Evolutionary conservation across 352 stramenopile species (phyloP).

Genomic region (Globisporangium irregulare): DNA sequence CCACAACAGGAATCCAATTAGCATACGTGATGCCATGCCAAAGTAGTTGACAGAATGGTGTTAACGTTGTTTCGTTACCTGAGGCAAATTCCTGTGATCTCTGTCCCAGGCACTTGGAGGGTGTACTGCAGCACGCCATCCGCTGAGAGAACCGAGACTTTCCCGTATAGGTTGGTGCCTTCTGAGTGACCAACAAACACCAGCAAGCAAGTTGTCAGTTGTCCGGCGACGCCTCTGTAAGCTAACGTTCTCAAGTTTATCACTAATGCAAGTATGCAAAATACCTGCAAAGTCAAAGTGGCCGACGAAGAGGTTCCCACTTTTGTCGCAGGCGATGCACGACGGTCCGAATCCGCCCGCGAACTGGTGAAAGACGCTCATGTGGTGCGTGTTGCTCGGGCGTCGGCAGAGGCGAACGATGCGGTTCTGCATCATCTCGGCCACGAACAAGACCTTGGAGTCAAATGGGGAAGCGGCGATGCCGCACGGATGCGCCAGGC

Average conservation of each 20-base stretch:
- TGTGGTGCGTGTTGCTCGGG: slow-evolving; percentile 64
- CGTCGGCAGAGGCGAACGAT: slow-evolving; percentile 65
- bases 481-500: slow-evolving; percentile 80
- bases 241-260: not conserved
- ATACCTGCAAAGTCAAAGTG: slow-evolving; percentile 82
- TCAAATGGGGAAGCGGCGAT: slow-evolving; percentile 36
- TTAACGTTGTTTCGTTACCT: slow-evolving; percentile 33
- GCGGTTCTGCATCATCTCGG: slow-evolving; percentile 82
- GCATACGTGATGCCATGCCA: not conserved
- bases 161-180: slow-evolving; percentile 34
- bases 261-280: not conserved
- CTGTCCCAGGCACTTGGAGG: slow-evolving; percentile 50
- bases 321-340: slow-evolving; percentile 58
- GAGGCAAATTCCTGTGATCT: slow-evolving; percentile 78
- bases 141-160: slow-evolving; percentile 61
- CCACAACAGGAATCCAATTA: slow-evolving; percentile 5
- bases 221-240: not conserved
- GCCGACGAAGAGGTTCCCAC: slow-evolving; percentile 70
- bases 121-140: slow-evolving; percentile 49
- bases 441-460: slow-evolving; percentile 53
- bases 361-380: slow-evolving; percentile 85
- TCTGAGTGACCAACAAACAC: slow-evolving; percentile 15
- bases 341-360: slow-evolving; percentile 75
- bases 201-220: not conserved
- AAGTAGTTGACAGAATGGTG: not conserved